Base-by-base conservation (phyloP, 2,329 filamentous ascomycete genomes). In the Paecilomyces niveus region DNA sequence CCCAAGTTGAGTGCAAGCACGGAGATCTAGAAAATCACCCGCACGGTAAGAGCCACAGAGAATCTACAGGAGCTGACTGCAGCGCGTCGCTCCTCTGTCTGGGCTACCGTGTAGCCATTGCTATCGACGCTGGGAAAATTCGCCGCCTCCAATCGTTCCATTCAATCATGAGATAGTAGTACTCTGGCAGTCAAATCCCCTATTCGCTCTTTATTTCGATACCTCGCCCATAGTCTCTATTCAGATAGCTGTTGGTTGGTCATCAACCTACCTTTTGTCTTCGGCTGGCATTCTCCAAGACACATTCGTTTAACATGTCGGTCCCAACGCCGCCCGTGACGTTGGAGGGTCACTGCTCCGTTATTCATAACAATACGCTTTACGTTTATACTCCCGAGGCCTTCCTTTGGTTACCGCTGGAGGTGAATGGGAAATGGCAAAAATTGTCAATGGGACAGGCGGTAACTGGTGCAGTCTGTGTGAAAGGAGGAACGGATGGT, bases 341-440 rank as follows among this genome's bases (percentile, higher is more conserved):
- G 62, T 78, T 97, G 71, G 83, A 86, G 72, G 85, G 87, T 74
- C 86, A 90, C 68, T 97, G 93, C 76, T 91, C 92, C 59, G 85
- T 89, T 68, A 83, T 97, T 61, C 81, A 90, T 78, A 81, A 92
- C 70, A 87, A 92, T 72, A 91, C 86, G 11, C 84, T 97, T 56
- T 97, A 95, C 77, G 86, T 89, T 53, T 96, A 90, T 73, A 90
- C 90, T 5, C 76, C 85, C 8, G 76, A 84, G 53, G 89, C 85
- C 29, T 92, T 97, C 67, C 84, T 92, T 71, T 88, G 89, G 8
- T 75, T 97, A 63, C 74, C 81, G 11, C 76, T 97, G 62, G 76
- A 83, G 62, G 74, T 85, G 63, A 89, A 89, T 55, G 89, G 85
- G 54, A 75, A 84, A 75, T 97, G 93, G 93, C 78, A 82, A 62